phyloP scores from a whole-genome alignment of 768 basidiomycete genomes.

The Pisolithus tinctorius region DNA sequence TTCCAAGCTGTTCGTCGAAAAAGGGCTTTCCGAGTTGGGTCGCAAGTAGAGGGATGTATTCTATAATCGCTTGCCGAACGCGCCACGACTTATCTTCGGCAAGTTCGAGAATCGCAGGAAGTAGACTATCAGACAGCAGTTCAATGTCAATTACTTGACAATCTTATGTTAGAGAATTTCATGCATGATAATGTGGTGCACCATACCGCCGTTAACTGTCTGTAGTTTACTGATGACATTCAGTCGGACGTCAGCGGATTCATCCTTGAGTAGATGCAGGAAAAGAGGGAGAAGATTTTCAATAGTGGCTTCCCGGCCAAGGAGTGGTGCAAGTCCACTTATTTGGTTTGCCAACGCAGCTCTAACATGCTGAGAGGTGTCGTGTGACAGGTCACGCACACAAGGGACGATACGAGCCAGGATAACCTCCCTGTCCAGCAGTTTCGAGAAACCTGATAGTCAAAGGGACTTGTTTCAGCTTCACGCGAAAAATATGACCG shows the following conservation, averaged over 20 bases:
- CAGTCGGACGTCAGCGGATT: constrained; percentile 94
- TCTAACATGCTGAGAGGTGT: constrained; percentile 93
- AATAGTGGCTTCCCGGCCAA: constrained; percentile 89
- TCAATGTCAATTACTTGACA: constrained; percentile 93
- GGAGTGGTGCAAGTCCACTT: constrained; percentile 88
- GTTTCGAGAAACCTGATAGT: constrained; percentile 79
- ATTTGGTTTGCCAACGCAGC: constrained; percentile 95
- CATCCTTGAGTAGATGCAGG: constrained; percentile 94
- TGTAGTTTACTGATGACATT: constrained; percentile 99
- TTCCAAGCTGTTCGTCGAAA: constrained; percentile 96
- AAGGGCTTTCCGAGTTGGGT: constrained; percentile 95
- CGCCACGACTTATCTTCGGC: constrained; percentile 99
- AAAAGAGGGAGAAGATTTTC: constrained; percentile 96
- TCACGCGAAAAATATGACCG: background rate
- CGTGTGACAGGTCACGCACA: constrained; percentile 89
- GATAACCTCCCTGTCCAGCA: constrained; percentile 90
- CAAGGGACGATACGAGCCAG: constrained; percentile 90
- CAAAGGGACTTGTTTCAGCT: background rate
- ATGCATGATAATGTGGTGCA: background rate
- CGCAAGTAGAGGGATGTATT: constrained; percentile 97
- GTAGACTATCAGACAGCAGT: constrained; percentile 84
- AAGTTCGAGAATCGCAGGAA: constrained; percentile 95
- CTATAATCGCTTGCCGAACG: constrained; percentile 98
- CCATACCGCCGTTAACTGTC: constrained; percentile 83
- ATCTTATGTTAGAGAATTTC: constrained; percentile 1